Conservation (phyloP, 345 rosid genomes). For the Erucastrum elatum region DNA sequence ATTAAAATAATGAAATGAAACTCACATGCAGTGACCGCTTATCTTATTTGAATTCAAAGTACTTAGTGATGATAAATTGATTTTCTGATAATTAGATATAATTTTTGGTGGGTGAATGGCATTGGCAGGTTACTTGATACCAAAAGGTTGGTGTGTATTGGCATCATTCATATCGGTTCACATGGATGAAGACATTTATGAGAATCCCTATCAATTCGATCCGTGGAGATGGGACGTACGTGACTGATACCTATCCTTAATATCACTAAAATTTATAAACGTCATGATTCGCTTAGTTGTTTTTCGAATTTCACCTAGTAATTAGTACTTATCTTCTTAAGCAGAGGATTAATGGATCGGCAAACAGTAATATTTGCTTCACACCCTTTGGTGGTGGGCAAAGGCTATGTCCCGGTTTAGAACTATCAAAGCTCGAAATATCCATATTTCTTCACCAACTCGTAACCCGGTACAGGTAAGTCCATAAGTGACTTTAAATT, state of each 20-base stretch:
- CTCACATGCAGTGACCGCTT: not conserved
- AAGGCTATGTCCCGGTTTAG: slow-evolving; percentile 92
- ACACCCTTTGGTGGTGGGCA: slow-evolving; percentile 99
- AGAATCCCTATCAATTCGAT: slow-evolving; percentile 73
- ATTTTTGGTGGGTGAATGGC: slow-evolving; percentile 7
- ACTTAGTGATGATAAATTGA: not conserved
- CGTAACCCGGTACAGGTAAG: slow-evolving; percentile 66
- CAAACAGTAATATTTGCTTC: slow-evolving; percentile 57
- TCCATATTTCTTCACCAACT: slow-evolving; percentile 91
- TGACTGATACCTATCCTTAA: not conserved
- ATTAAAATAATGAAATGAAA: not conserved
- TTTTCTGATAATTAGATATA: not conserved
- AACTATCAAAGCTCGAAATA: slow-evolving; percentile 86
- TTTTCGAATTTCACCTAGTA: not conserved
- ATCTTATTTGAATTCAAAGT: not conserved
- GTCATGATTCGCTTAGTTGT: not conserved
- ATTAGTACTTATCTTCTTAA: not conserved
- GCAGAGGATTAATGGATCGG: slow-evolving; percentile 62
- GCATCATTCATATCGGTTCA: slow-evolving; percentile 86
- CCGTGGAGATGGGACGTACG: slow-evolving; percentile 99
- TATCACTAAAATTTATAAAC: not conserved
- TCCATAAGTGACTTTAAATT: not conserved
- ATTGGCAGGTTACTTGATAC: slow-evolving; percentile 77
- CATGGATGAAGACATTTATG: slow-evolving; percentile 79
- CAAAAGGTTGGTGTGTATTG: slow-evolving; percentile 92